These are phyloP conservation scores for Thelonectria rubi DNA, from an alignment of 2,329 filamentous ascomycete genomes.

Conservation along the genomic window DNA sequence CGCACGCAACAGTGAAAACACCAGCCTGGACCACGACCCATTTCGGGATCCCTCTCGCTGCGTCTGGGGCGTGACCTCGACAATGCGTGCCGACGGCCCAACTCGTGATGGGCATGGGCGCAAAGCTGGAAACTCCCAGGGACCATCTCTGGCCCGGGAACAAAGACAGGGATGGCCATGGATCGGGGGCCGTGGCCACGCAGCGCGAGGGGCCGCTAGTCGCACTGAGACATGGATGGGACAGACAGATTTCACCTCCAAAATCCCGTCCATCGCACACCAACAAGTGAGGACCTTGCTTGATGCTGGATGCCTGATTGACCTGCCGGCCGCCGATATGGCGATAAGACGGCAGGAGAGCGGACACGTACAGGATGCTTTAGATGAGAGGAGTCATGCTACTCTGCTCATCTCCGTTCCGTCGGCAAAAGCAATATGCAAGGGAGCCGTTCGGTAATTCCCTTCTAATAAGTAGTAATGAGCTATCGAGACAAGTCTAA, in stretches of 20 bases:
- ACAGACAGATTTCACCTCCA: constrained; percentile 27
- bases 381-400: constrained; percentile 5
- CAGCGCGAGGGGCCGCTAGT: constrained; percentile 35
- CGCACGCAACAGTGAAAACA: constrained; percentile 10
- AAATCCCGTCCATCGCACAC: constrained; percentile 16
- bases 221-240: constrained; percentile 41
- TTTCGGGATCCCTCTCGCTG: constrained; percentile 12
- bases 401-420: constrained; percentile 12
- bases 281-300: constrained; percentile 18
- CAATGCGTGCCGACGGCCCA: constrained; percentile 28
- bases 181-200: constrained; percentile 32
- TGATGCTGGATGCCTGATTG: background rate
- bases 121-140: constrained; percentile 14
- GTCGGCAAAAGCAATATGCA: constrained; percentile 1
- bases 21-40: constrained; percentile 24
- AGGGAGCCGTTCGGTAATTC: constrained; percentile 14
- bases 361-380: background rate
- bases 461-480: background rate
- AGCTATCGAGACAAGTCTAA: background rate
- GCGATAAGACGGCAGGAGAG: background rate
- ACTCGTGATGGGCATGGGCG: constrained; percentile 34
- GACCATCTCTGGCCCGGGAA: constrained; percentile 12
- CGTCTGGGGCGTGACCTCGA: constrained; percentile 35
- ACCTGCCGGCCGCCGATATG: constrained; percentile 4
- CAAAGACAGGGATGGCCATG: constrained; percentile 31